Evolutionary conservation across 129 eudicot species (phyloP), one percentile per base, ranked within the genome.

Genomic region (Lonicera japonica): DNA sequence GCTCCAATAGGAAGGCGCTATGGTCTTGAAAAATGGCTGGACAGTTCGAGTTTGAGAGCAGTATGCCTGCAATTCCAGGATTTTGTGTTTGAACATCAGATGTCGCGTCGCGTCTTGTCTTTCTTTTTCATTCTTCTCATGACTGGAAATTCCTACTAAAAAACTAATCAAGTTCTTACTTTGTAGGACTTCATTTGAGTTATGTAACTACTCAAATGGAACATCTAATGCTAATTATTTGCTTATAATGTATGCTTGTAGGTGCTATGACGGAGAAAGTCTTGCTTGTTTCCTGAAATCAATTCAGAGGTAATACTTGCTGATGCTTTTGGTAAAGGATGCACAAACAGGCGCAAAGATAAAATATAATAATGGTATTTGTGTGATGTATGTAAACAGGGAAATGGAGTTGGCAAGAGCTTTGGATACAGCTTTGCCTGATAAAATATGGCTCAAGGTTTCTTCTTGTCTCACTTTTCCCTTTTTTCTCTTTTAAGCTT

Each of bases 401-500:
- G 81, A 75, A 73, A 78, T 80, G 21, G 79, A 87, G 68, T 64
- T 70, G 8, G 73, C 75, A 54, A 80, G 85, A 76, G 58, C 29
- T 18, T 45, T 73, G 43, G 79, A 78, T 50, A 21, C 56, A n/a
- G n/a, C 74, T 43, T 54, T 87, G 67, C 87, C 90, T 68, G 54
- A 69, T 8, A 87, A 83, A 66, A 51, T 83, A 43, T 87, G 90
- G 90, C 66, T 87, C 8, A 87, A 87, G 90, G 95, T 86, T 56
- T n/a, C 10, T 16, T 7, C 29, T 16, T 57, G 7, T 47, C 15
- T 20, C 19, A 5, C 13, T 69, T 21, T 52, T 0, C 4, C 21
- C 50, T 57, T 17, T 43, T 23, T 16, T 47, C 5, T 68, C 51
- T 5, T 62, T 3, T 38, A 11, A 21, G 2, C 2, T 29, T 29